These are phyloP conservation scores for Cyberlindnera nakhonratchasimensis DNA, from an alignment of 805 yeast genomes.

Conservation along the genomic window DNA sequence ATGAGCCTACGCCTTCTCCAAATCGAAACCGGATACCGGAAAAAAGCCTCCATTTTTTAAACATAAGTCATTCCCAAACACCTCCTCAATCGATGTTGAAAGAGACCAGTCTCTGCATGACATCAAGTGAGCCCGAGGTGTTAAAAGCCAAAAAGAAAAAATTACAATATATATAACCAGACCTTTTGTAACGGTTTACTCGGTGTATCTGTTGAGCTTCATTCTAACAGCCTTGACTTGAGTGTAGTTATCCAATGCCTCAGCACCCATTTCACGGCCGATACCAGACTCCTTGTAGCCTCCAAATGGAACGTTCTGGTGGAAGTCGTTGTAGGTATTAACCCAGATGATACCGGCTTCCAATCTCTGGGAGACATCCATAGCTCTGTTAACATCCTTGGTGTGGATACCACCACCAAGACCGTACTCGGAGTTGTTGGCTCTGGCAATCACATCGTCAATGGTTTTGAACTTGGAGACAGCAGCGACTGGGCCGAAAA, in stretches of 20 bases:
- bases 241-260: constrained; percentile 61
- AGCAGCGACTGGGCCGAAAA: constrained; percentile 66
- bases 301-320: constrained; percentile 65
- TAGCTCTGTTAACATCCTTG: constrained; percentile 48
- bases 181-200: no score
- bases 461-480: constrained; percentile 53
- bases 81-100: no score
- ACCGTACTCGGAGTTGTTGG: constrained; percentile 60
- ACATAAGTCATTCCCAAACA: no score
- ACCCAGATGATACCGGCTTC: constrained; percentile 65
- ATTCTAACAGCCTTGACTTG: constrained; percentile 66
- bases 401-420: constrained; percentile 69
- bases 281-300: constrained; percentile 67
- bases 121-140: no score
- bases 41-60: no score
- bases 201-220: constrained; percentile 29
- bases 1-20: no score
- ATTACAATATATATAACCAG: no score
- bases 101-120: no score
- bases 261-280: constrained; percentile 72
- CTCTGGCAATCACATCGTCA: constrained; percentile 52
- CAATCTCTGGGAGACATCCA: constrained; percentile 50
- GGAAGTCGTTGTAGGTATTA: constrained; percentile 67
- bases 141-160: no score
- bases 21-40: no score